Conservation (phyloP, 2,329 filamentous ascomycete genomes). For the Didymellaceae sp. region DNA sequence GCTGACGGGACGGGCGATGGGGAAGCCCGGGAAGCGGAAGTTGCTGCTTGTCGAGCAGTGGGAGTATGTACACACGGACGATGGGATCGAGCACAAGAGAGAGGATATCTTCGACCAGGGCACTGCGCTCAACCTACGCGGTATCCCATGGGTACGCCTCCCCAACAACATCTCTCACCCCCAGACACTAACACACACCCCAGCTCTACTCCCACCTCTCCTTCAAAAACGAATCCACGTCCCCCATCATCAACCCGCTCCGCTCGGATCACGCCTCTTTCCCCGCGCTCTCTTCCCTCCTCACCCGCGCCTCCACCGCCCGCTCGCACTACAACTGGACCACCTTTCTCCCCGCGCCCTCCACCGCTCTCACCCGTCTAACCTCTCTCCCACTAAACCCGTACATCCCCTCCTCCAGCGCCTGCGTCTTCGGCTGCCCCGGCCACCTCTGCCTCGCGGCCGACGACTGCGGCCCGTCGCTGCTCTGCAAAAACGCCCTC, state of each 20-base stretch:
- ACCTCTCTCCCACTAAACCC: conserved; percentile 37
- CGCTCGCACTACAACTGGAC: conserved; percentile 43
- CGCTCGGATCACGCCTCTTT: conserved; percentile 31
- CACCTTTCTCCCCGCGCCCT: conserved; percentile 32
- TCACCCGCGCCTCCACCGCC: conserved; percentile 30
- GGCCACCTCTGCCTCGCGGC: conserved; percentile 39
- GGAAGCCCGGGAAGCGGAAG: conserved; percentile 34
- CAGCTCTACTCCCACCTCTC: conserved; percentile 43
- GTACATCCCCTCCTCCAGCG: conserved; percentile 35
- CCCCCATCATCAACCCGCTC: conserved; percentile 30
- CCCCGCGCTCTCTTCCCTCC: conserved; percentile 29
- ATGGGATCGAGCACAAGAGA: conserved; percentile 40
- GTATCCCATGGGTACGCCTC: conserved; percentile 44
- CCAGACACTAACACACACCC: background rate
- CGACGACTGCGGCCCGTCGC: conserved; percentile 35
- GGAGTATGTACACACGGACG: conserved; percentile 35
- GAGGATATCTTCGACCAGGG: conserved; percentile 45
- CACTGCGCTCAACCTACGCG: conserved; percentile 43
- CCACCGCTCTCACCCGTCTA: conserved; percentile 22
- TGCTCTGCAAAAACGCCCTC: conserved; percentile 43
- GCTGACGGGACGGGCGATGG: conserved; percentile 35
- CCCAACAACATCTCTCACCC: background rate
- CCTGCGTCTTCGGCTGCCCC: conserved; percentile 41
- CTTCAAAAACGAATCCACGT: conserved; percentile 32
- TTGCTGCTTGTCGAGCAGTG: conserved; percentile 46